phyloP scores from a whole-genome alignment of 768 basidiomycete species.

The Udeniomyces megalosporus region DNA sequence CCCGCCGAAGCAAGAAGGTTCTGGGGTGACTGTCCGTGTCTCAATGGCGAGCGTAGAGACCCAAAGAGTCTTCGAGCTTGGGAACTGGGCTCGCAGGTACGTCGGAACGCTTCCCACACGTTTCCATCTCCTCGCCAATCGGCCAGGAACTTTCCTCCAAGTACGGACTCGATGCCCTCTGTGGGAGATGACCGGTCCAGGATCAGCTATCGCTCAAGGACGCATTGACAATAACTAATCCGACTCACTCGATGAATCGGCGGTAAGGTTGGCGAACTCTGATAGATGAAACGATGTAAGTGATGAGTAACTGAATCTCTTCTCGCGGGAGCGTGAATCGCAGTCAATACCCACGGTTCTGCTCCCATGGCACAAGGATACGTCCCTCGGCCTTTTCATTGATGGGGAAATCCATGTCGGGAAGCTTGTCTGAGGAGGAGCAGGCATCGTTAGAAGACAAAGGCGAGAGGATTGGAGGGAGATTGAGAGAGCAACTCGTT shows the following conservation, averaged over 20 bases:
- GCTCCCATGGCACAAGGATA: conserved; percentile 84
- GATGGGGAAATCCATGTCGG: conserved; percentile 87
- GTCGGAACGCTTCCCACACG: conserved; percentile 87
- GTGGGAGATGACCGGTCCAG: too few relatives aligned
- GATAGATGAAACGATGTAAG: too few relatives aligned
- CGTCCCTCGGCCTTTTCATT: conserved; percentile 89
- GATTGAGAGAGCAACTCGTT: too few relatives aligned
- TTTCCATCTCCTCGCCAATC: conserved; percentile 73
- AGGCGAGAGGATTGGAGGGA: too few relatives aligned
- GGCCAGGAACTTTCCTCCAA: conserved; percentile 49
- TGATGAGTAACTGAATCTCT: too few relatives aligned
- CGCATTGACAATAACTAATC: background rate
- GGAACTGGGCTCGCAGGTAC: conserved; percentile 67
- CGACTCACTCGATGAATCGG: conserved; percentile 28
- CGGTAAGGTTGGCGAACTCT: conserved; percentile 54
- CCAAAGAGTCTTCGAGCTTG: conserved; percentile 69
- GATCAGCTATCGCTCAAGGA: too few relatives aligned
- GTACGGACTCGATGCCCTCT: conserved; percentile 42
- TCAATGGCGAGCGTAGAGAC: conserved; percentile 42
- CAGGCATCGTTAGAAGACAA: too few relatives aligned
- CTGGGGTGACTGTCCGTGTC: conserved; percentile 28
- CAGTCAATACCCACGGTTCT: too few relatives aligned
- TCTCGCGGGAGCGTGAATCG: too few relatives aligned
- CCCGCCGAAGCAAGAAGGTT: conserved; percentile 30
- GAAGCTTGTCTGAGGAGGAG: conserved; percentile 39